Conservation (phyloP, 345 rosid genomes). For the Salix brachista region DNA sequence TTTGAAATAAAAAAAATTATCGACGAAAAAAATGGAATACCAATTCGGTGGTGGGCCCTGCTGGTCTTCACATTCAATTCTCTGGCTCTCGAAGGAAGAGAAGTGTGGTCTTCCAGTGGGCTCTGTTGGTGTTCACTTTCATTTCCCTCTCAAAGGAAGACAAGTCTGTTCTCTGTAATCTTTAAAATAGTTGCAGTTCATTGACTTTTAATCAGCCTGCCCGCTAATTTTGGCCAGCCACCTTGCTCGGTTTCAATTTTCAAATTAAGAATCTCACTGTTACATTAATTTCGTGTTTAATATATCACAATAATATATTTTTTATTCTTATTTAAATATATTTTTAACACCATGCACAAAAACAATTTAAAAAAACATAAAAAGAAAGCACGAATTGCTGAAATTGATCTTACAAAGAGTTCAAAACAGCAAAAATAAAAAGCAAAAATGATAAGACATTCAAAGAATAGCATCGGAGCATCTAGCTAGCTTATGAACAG, state of each 20-base stretch:
- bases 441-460: neutral
- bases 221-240: conserved; percentile 17
- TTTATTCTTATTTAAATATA: no score
- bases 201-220: conserved; percentile 13
- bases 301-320: no score
- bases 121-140: conserved; percentile 1
- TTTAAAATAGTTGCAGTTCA: conserved; percentile 19
- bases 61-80: neutral
- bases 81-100: neutral
- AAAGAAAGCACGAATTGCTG: neutral
- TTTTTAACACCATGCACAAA: no score
- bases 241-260: conserved; percentile 5
- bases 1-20: no score
- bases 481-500: conserved; percentile 15
- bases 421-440: no score
- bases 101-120: conserved; percentile 4
- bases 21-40: neutral
- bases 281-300: no score
- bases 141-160: neutral
- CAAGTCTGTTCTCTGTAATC: conserved; percentile 10
- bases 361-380: no score
- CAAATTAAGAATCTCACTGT: neutral
- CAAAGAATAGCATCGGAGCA: conserved; percentile 28
- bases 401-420: neutral
- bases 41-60: conserved; percentile 3